Evolutionary conservation across 2,329 filamentous ascomycete genomes (phyloP), one percentile per base, ranked within the genome.

Genomic region (Aureobasidium sp.): DNA sequence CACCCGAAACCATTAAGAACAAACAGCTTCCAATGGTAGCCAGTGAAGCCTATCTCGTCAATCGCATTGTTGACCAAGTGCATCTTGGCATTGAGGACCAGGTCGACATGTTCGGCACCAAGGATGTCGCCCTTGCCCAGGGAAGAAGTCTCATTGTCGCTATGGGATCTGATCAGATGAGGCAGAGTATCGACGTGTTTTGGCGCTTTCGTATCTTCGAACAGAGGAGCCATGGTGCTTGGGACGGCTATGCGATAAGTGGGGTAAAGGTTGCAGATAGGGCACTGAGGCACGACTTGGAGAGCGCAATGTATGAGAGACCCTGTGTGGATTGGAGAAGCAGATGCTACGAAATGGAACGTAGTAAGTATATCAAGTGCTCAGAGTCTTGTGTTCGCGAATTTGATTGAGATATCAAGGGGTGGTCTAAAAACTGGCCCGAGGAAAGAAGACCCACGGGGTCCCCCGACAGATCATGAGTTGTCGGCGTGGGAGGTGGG

Each of bases 41-140:
- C 62, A 4, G 80, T 82, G 69, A 81, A 81, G 1, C 80, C 81
- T 60, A 82, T 82, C 67, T 80, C 76, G 66, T 82, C 79, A 62
- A 82, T 81, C 3, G 79, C 84, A 71, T 89, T 82, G 70, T 89
- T 89, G 64, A 89, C 81, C 32, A 89, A 76, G 67, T 85, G 81
- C 84, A 88, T 89, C 71, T 89, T 88, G 44, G 81, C 81, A 67
- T 83, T 83, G 48, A 88, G 74, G 1, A 81, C 84, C 5, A 84
- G 82, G 69, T 88, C 85, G 32, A 83, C 73, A 67, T 83, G 78
- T 71, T 87, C 82, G 60, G 79, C 73, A 5, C 76, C 78, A 15
- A 88, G 76, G 27, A 88, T 73, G 67, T 88, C 85, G 46, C 71
- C 73, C 59, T 76, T 76, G 37, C 27, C 52, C 20, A 56, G 20